Percentiles rank a stretch among this genome's conserved stretches.
Evolutionary conservation across 2,329 filamentous ascomycete species (phyloP).

Genomic region (Lachnellula occidentalis): DNA sequence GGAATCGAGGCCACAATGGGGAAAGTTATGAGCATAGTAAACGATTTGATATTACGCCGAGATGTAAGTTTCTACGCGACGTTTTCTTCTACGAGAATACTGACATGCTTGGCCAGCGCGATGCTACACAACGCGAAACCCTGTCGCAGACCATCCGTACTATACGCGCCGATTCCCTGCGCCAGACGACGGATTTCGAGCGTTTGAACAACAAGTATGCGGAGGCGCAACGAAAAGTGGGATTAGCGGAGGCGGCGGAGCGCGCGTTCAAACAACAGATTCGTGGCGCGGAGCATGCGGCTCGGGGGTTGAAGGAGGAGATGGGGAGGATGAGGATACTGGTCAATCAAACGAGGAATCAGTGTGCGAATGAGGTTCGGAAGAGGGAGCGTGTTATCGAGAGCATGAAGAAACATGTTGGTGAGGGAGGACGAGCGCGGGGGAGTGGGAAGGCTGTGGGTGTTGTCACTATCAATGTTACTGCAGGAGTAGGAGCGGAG

Average conservation of each 20-base stretch:
- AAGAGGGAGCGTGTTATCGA: slow-evolving; percentile 88
- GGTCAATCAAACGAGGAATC: slow-evolving; percentile 75
- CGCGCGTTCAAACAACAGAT: slow-evolving; percentile 64
- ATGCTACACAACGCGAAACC: slow-evolving; percentile 81
- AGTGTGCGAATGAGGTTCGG: slow-evolving; percentile 85
- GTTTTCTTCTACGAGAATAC: not conserved
- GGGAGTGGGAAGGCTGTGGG: slow-evolving; percentile 50
- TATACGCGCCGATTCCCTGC: slow-evolving; percentile 68
- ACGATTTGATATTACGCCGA: slow-evolving; percentile 84
- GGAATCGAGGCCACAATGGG: slow-evolving; percentile 68
- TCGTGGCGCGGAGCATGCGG: slow-evolving; percentile 66
- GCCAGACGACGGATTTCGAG: slow-evolving; percentile 64
- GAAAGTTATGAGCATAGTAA: slow-evolving; percentile 84
- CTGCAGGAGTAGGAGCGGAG: slow-evolving; percentile 46
- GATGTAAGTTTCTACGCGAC: slow-evolving; percentile 56
- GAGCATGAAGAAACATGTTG: slow-evolving; percentile 78
- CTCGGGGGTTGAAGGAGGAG: slow-evolving; percentile 78
- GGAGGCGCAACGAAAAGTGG: slow-evolving; percentile 51
- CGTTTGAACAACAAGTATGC: slow-evolving; percentile 48
- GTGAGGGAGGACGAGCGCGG: slow-evolving; percentile 60
- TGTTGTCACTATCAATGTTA: slow-evolving; percentile 52
- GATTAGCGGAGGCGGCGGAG: slow-evolving; percentile 63
- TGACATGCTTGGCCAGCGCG: slow-evolving; percentile 52
- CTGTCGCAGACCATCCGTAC: slow-evolving; percentile 72
- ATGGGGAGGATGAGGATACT: slow-evolving; percentile 71